Percentiles rank a stretch among this genome's conserved stretches.
phyloP scores from a whole-genome alignment of 129 eudicot genomes.

The Mikania micrantha region DNA sequence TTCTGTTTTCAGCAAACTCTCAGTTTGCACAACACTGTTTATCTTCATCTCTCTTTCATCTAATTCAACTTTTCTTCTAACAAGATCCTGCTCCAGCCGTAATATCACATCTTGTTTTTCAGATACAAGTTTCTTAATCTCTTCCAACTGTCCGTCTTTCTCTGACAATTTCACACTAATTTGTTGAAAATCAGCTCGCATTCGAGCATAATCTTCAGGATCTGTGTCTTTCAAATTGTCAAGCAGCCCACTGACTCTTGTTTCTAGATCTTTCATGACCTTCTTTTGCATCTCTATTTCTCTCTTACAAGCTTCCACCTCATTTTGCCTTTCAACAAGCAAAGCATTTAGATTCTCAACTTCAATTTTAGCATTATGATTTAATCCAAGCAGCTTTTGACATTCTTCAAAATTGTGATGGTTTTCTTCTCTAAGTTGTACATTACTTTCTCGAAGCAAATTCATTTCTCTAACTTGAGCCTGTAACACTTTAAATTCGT shows the following conservation, averaged over 20 bases:
- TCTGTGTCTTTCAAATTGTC: slow-evolving; percentile 51
- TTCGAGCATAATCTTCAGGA: slow-evolving; percentile 62
- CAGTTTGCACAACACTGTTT: slow-evolving; percentile 38
- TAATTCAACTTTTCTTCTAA: slow-evolving; percentile 48
- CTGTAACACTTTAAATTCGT: slow-evolving; percentile 80
- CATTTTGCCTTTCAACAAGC: slow-evolving; percentile 43
- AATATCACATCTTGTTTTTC: slow-evolving; percentile 49
- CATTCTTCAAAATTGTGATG: slow-evolving; percentile 81
- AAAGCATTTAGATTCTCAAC: slow-evolving; percentile 42
- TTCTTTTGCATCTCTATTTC: slow-evolving; percentile 47
- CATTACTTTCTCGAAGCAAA: slow-evolving; percentile 87
- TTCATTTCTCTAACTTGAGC: slow-evolving; percentile 83
- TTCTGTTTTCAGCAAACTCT: slow-evolving; percentile 51
- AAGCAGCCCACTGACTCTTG: slow-evolving; percentile 49
- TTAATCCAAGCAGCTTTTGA: slow-evolving; percentile 66
- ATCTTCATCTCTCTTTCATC: slow-evolving; percentile 51
- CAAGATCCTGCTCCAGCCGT: slow-evolving; percentile 66
- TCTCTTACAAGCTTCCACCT: slow-evolving; percentile 44
- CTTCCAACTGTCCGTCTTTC: slow-evolving; percentile 65
- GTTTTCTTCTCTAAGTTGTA: slow-evolving; percentile 88
- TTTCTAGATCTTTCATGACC: slow-evolving; percentile 37
- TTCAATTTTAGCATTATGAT: slow-evolving; percentile 38
- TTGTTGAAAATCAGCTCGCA: slow-evolving; percentile 49
- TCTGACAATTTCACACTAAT: slow-evolving; percentile 58
- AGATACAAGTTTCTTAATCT: slow-evolving; percentile 36